phyloP scores from a whole-genome alignment of 2,329 filamentous ascomycete genomes.

The Sclerotinia borealis region DNA sequence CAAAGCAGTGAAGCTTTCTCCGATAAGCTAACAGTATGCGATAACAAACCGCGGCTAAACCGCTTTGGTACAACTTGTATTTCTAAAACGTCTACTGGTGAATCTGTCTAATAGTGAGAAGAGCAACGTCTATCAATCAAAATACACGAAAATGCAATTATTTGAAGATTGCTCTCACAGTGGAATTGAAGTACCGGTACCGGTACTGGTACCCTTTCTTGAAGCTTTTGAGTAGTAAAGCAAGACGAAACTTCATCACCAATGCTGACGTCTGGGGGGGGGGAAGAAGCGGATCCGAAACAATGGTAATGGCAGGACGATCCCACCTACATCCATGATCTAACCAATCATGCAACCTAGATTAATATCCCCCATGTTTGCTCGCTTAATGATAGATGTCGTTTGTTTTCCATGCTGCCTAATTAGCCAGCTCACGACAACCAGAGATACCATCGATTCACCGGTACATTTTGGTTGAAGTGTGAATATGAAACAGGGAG shows the following conservation, averaged over 20 bases:
- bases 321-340: neutral
- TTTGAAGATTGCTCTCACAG: too few species aligned
- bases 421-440: neutral
- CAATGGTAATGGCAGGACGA: neutral
- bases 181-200: neutral
- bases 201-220: neutral
- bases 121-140: too few species aligned
- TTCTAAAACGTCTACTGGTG: neutral
- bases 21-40: too few species aligned
- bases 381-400: neutral
- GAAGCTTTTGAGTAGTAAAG: neutral
- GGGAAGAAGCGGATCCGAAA: constrained; percentile 4
- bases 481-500: neutral
- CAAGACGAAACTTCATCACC: neutral
- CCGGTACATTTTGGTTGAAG: neutral
- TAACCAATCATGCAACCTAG: neutral
- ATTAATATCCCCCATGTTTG: neutral
- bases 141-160: too few species aligned
- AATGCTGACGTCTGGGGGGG: too few species aligned
- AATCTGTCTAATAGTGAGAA: neutral
- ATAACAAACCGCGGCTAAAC: neutral
- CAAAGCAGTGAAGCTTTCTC: neutral
- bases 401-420: neutral
- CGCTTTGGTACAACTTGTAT: neutral
- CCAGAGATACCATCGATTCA: too few species aligned